Base-by-base conservation (phyloP, 768 basidiomycete species). In the Trametes coccinea region DNA sequence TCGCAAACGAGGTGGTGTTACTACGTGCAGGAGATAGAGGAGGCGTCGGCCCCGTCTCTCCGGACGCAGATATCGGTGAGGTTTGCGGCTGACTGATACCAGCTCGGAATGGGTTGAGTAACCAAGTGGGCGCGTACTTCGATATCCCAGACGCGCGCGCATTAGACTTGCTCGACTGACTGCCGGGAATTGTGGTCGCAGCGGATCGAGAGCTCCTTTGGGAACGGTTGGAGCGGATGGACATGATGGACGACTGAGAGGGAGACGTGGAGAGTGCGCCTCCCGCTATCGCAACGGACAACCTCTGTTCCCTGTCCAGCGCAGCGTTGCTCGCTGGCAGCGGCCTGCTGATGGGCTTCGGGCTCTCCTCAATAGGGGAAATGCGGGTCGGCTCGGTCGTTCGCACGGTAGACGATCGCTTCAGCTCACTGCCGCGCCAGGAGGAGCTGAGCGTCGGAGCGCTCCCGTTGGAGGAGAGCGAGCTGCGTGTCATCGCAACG, bases 81-180 rank as follows among this genome's bases (percentile, higher is more conserved):
- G 84, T 85, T 64, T 88, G 85, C 2, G 88, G 80, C 70, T 90
- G 87, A 64, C 81, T 84, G 6, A 81, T 78, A 0, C 78, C 82
- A 60, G 82, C 85, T 37, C 89, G 78, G 72, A 93, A 92, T 5
- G 87, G 82, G 67, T 86, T 89, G 72, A 91, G 88, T 10, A 92
- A 73, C 91, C 91, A 92, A n/a, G 87, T 80, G 2, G 90, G 83
- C 0, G 89, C 78, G 43, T 90, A 78, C 67, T 85, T 89, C 2
- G 89, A 85, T 10, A 64, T 75, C 0, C 84, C 58, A 1, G 79
- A 76, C 3, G 74, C 70, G 30, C 79, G 80, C 5, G 71, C 68
- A 44, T 75, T 66, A 22, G 77, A 64, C 43, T 73, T 71, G 22
- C 69, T 49, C 6, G 57, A 43, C 2, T 60, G 51, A 13, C 45